Conservation (phyloP, 345 rosid genomes). For the Gynandropsis gynandra region DNA sequence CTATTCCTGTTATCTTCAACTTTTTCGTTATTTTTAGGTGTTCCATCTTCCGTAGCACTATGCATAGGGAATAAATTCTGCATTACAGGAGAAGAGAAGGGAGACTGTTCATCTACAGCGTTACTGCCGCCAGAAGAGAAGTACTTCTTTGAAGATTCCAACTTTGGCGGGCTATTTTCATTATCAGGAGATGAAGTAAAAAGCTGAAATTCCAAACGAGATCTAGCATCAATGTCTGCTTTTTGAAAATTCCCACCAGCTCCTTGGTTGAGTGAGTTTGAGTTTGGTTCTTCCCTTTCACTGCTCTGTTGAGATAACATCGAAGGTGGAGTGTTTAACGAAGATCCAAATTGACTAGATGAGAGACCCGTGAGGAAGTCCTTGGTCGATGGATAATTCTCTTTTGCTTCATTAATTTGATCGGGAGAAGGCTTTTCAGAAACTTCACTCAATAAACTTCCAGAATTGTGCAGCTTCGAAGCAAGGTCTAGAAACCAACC, state of each 20-base stretch:
- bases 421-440: conserved; percentile 32
- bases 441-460: conserved; percentile 39
- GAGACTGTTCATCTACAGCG: conserved; percentile 65
- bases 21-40: conserved; percentile 39
- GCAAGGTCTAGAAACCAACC: conserved; percentile 69
- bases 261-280: no score
- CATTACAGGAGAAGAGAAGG: conserved; percentile 71
- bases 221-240: conserved; percentile 39
- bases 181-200: conserved; percentile 70
- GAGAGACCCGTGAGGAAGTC: conserved; percentile 76
- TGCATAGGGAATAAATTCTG: conserved; percentile 71
- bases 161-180: conserved; percentile 57
- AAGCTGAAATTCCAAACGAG: conserved; percentile 64
- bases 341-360: conserved; percentile 47
- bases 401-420: conserved; percentile 39
- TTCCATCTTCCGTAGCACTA: conserved; percentile 44
- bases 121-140: conserved; percentile 90
- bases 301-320: conserved; percentile 52
- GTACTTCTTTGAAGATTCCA: conserved; percentile 63
- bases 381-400: conserved; percentile 56
- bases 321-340: conserved; percentile 51
- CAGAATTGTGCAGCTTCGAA: conserved; percentile 47
- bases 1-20: conserved; percentile 36
- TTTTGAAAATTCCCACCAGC: no score
- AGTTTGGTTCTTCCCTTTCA: no score